phyloP scores from a whole-genome alignment of 768 basidiomycete species.

The Ramaria rubella region DNA sequence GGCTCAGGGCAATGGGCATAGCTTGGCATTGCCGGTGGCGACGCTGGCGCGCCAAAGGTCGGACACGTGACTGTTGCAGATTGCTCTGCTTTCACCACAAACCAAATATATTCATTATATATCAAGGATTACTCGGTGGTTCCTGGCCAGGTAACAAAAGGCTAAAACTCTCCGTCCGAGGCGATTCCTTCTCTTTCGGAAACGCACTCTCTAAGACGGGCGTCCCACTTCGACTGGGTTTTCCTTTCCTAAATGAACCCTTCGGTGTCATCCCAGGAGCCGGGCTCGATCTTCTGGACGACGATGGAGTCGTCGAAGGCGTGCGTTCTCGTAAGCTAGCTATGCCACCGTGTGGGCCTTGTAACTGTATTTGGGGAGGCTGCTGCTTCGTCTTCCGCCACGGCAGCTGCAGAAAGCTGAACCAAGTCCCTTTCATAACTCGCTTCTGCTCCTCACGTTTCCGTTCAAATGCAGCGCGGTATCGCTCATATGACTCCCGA shows the following conservation, averaged over 20 bases:
- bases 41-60: too few species aligned
- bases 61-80: too few species aligned
- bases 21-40: too few species aligned
- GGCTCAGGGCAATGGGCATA: too few species aligned
- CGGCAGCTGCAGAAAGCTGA: neutral
- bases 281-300: conserved; percentile 2
- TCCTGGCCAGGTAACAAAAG: neutral
- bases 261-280: neutral
- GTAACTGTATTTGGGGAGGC: neutral
- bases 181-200: neutral
- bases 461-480: conserved; percentile 81
- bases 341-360: neutral
- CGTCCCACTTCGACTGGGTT: neutral
- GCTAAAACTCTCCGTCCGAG: neutral
- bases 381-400: neutral
- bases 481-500: conserved; percentile 87
- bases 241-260: neutral
- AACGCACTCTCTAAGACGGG: neutral
- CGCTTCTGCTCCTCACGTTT: conserved; percentile 60
- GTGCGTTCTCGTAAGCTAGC: neutral
- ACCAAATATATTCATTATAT: neutral
- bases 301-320: conserved; percentile 1
- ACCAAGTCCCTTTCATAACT: conserved; percentile 1
- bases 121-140: neutral
- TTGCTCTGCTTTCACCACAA: too few species aligned